Conservation (phyloP, 2,329 filamentous ascomycete species). For the Aspergillus sp. region DNA sequence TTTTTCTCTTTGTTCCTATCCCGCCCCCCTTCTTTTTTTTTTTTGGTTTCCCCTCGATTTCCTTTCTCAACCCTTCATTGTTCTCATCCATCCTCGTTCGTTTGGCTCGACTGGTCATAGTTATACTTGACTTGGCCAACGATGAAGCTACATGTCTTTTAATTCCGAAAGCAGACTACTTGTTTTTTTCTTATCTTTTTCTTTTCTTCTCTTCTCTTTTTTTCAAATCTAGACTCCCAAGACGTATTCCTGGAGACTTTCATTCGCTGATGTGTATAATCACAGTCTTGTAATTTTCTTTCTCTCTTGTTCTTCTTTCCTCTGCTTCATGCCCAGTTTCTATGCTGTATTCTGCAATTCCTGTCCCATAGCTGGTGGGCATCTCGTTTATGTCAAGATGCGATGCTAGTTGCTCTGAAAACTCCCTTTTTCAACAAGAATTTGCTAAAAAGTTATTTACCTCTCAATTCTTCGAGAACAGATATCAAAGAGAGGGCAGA, state of each 20-base stretch:
- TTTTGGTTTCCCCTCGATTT: constrained; percentile 4
- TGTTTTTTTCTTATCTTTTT: constrained; percentile 11
- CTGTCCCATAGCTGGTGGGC: too few relatives aligned
- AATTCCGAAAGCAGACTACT: constrained; percentile 17
- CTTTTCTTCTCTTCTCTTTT: constrained; percentile 9
- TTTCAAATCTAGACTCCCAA: constrained; percentile 11
- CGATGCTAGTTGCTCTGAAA: too few relatives aligned
- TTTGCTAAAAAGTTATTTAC: too few relatives aligned
- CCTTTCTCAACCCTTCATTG: background rate
- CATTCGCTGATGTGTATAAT: constrained; percentile 12
- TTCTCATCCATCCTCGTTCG: constrained; percentile 4
- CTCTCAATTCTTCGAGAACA: too few relatives aligned
- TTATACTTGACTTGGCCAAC: constrained; percentile 5
- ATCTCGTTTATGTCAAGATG: too few relatives aligned
- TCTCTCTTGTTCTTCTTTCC: constrained; percentile 7
- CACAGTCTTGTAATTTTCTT: constrained; percentile 7
- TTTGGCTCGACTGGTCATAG: constrained; percentile 6
- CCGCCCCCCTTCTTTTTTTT: constrained; percentile 1
- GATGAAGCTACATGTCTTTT: constrained; percentile 16
- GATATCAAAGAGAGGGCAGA: too few relatives aligned
- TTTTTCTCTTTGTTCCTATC: background rate
- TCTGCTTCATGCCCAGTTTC: constrained; percentile 8
- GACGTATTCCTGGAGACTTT: constrained; percentile 6
- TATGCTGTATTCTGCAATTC: background rate
- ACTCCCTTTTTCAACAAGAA: too few relatives aligned